These are phyloP conservation scores for Ramalina peruviana DNA, from an alignment of 495 filamentous ascomycete genomes.

Conservation along the genomic window DNA sequence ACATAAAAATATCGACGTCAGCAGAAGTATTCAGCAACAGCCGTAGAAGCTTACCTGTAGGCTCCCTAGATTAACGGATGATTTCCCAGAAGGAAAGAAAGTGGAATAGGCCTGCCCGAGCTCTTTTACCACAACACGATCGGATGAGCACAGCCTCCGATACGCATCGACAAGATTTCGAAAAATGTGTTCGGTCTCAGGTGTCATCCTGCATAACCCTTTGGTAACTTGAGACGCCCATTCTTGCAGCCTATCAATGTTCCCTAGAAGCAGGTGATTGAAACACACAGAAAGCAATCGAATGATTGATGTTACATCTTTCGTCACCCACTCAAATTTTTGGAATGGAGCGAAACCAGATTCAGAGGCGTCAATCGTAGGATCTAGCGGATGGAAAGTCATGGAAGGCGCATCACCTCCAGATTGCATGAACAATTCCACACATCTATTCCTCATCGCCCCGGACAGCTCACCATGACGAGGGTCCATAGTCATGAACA, in stretches of 20 bases:
- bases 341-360: conserved; percentile 37
- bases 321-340: conserved; percentile 18
- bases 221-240: conserved; percentile 9
- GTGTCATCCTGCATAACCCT: conserved; percentile 7
- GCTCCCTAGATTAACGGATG: conserved; percentile 15
- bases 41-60: conserved; percentile 34
- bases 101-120: not conserved
- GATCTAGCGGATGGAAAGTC: conserved; percentile 9
- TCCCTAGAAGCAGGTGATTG: conserved; percentile 41
- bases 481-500: conserved; percentile 92
- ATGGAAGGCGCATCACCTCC: conserved; percentile 16
- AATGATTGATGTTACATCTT: conserved; percentile 12
- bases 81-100: not conserved
- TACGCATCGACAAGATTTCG: not conserved
- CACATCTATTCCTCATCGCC: conserved; percentile 89
- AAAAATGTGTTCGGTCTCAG: not conserved
- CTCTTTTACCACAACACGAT: conserved; percentile 1
- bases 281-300: conserved; percentile 27
- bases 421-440: conserved; percentile 67
- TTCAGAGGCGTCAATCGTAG: conserved; percentile 32
- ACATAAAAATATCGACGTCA: conserved; percentile 19
- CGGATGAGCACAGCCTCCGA: not conserved
- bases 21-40: conserved; percentile 8
- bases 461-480: conserved; percentile 86
- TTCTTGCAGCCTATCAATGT: conserved; percentile 18